Percentiles rank a stretch among this genome's conserved stretches.
These are phyloP conservation scores for Lithohypha guttulata DNA, from an alignment of 2,329 filamentous ascomycete species.

Conservation along the genomic window DNA sequence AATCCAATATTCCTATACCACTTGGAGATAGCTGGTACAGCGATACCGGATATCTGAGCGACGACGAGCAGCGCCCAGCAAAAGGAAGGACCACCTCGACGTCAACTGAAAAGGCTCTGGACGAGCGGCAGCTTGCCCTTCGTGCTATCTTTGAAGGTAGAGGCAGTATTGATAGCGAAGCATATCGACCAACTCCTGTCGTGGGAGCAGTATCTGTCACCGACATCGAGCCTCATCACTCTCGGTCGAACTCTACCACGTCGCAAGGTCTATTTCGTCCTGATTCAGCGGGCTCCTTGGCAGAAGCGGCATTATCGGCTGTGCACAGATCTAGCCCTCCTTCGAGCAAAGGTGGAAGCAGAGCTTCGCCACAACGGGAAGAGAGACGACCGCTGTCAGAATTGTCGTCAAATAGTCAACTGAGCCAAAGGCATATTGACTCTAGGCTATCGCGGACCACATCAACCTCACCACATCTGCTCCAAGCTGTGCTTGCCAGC, in stretches of 20 bases:
- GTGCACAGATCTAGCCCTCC: constrained; percentile 30
- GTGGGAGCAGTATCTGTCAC: constrained; percentile 22
- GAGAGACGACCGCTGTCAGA: constrained; percentile 12
- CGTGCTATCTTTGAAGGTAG: constrained; percentile 19
- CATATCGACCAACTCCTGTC: constrained; percentile 21
- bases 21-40: constrained; percentile 22
- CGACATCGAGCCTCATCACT: constrained; percentile 24
- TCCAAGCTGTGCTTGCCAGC: constrained; percentile 15
- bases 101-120: constrained; percentile 15
- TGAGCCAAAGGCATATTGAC: constrained; percentile 18
- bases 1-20: constrained; percentile 19
- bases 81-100: constrained; percentile 3
- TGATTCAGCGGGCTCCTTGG: constrained; percentile 26
- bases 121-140: constrained; percentile 11
- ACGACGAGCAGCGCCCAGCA: not conserved
- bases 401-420: constrained; percentile 27
- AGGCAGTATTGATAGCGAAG: constrained; percentile 19
- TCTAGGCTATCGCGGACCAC: constrained; percentile 10
- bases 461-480: constrained; percentile 16
- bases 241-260: constrained; percentile 8
- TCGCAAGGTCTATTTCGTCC: constrained; percentile 16
- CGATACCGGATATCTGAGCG: constrained; percentile 12
- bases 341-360: constrained; percentile 20
- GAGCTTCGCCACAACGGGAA: constrained; percentile 10
- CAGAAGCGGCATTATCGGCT: constrained; percentile 29